Conservation (phyloP, 495 filamentous ascomycete species). For the Cenococcum geophilum region DNA sequence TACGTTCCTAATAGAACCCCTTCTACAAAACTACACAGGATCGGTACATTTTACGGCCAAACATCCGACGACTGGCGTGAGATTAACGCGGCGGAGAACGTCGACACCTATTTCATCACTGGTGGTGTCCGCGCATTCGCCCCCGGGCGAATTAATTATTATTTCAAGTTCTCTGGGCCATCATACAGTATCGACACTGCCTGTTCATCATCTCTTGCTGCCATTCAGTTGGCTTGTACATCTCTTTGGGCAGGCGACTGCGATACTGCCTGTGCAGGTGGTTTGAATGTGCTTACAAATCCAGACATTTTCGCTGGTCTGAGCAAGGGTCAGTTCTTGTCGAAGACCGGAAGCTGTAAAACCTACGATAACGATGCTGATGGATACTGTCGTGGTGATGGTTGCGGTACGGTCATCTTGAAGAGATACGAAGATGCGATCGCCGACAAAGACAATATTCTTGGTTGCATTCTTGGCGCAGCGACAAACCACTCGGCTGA, state of each 20-base stretch:
- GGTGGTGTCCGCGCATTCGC: slow-evolving; percentile 83
- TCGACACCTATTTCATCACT: slow-evolving; percentile 91
- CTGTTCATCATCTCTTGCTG: slow-evolving; percentile 78
- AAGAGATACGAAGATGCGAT: slow-evolving; percentile 48
- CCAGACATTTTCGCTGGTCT: slow-evolving; percentile 81
- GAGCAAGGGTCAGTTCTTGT: slow-evolving; percentile 76
- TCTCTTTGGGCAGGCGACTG: slow-evolving; percentile 76
- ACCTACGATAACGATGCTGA: slow-evolving; percentile 46
- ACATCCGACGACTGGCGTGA: slow-evolving; percentile 91
- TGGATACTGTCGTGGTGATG: slow-evolving; percentile 48
- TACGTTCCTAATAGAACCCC: slow-evolving; percentile 82
- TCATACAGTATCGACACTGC: slow-evolving; percentile 85
- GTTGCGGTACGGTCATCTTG: slow-evolving; percentile 42
- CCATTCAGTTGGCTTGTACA: slow-evolving; percentile 78
- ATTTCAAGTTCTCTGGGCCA: slow-evolving; percentile 83
- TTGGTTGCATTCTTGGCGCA: slow-evolving; percentile 42
- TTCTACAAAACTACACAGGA: slow-evolving; percentile 73
- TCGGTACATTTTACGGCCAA: slow-evolving; percentile 89
- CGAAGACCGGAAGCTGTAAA: slow-evolving; percentile 72
- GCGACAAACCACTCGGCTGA: slow-evolving; percentile 43
- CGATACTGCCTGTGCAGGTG: slow-evolving; percentile 78
- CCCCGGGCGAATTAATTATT: slow-evolving; percentile 81
- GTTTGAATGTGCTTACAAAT: slow-evolving; percentile 74
- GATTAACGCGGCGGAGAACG: slow-evolving; percentile 80
- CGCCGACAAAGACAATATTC: slow-evolving; percentile 46